A percentile compares a stretch with the other conserved stretches of the same genome.
Conservation (phyloP, 1,284 basidiomycete genomes). For the Schizophyllum amplum region DNA sequence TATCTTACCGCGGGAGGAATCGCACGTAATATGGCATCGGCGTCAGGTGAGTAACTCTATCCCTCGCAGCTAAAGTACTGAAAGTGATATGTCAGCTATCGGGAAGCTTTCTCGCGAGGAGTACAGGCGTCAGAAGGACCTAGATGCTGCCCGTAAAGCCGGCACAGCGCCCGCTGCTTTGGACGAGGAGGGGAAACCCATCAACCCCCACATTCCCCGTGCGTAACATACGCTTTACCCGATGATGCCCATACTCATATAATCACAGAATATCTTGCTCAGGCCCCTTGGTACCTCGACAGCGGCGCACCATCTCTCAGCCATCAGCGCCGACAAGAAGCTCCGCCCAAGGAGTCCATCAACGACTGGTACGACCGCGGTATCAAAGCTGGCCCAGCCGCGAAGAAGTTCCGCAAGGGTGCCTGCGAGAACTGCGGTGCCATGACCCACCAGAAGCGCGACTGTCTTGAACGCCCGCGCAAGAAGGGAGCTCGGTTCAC, state of each 20-base stretch:
- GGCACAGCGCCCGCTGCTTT: slow-evolving; percentile 94
- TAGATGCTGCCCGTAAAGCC: slow-evolving; percentile 94
- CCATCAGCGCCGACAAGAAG: slow-evolving; percentile 77
- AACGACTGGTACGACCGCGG: slow-evolving; percentile 93
- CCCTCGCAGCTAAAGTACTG: neutral
- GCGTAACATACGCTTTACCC: slow-evolving; percentile 22
- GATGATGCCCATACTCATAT: slow-evolving; percentile 8
- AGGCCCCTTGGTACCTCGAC: slow-evolving; percentile 98
- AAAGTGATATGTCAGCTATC: slow-evolving; percentile 25
- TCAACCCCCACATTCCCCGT: slow-evolving; percentile 99
- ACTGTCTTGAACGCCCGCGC: slow-evolving; percentile 94
- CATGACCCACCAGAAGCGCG: slow-evolving; percentile 85
- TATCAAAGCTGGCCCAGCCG: slow-evolving; percentile 78
- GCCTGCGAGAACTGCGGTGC: slow-evolving; percentile 99
- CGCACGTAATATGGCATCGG: neutral
- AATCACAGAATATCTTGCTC: slow-evolving; percentile 76
- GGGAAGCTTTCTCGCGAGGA: slow-evolving; percentile 92
- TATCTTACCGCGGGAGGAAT: too few species aligned
- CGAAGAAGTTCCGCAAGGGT: slow-evolving; percentile 95
- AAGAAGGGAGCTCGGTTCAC: slow-evolving; percentile 96
- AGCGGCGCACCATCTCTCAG: slow-evolving; percentile 85
- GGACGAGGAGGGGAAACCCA: slow-evolving; percentile 89
- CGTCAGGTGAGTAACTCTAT: neutral
- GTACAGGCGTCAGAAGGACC: slow-evolving; percentile 89
- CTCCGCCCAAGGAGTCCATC: slow-evolving; percentile 38